Evolutionary conservation across 352 stramenopile genomes (phyloP), one percentile per base, ranked within the genome.

Genomic region (Phytophthora quininea): DNA sequence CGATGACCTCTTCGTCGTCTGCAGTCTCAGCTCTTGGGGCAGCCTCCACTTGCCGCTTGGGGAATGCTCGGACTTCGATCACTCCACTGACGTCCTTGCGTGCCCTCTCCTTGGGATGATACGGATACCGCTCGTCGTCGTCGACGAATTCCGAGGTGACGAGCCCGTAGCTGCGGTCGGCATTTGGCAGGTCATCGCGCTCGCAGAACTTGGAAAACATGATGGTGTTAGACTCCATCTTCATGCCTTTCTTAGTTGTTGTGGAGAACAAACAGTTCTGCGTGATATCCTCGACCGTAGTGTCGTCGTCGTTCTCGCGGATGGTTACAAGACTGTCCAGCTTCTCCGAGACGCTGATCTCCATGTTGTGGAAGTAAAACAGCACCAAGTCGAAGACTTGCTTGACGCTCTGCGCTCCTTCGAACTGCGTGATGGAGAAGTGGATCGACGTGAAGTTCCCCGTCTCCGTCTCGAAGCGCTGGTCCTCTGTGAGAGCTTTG

Each of bases 311-410:
- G 53, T 82, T 66, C 15, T 84, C 75, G 10, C 78, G 73, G 35
- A 77, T 67, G 1, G 75, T 82, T 46, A 86, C 62, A 32, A 75
- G 38, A 38, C 11, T 54, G 14, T 71, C 78, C 1, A 76, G 52
- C 19, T 65, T 59, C 43, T 86, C 78, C 7, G 75, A 81, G 62
- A 82, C 74, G 40, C 37, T 71, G 48, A 82, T 75, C 40, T 86
- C 77, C 29, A 75, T 77, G 54, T 74, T 74, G 38, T 55, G 67
- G 29, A 76, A 38, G 52, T 58, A 67, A 35, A 63, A 68, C 29
- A 66, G 24, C 11, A 79, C 42, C 5, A 71, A 35, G 33, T 86
- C 78, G 38, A 74, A 84, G 37, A 86, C 73, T 35, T 69, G 61
- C 54, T 72, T 70, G 24, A 74, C 67, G 30, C 59, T 67, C n/a